Evolutionary conservation across 2,329 filamentous ascomycete species (phyloP).

Genomic region (Stachybotrys elegans): DNA sequence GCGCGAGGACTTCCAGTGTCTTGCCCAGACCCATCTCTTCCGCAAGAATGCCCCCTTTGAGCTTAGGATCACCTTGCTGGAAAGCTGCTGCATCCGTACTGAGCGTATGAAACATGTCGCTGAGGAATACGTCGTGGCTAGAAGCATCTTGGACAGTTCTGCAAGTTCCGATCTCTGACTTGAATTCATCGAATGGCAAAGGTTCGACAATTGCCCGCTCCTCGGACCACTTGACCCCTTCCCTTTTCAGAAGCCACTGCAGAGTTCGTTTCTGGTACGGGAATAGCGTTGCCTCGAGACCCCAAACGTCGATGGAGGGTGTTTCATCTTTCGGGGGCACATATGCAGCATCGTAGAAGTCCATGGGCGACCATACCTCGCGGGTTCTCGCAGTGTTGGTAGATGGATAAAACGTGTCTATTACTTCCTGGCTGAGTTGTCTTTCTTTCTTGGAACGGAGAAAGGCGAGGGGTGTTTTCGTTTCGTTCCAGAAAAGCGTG

Average conservation of each 20-base stretch:
- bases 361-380: constrained; percentile 38
- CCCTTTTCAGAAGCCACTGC: constrained; percentile 63
- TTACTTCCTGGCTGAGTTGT: constrained; percentile 25
- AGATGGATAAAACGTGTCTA: constrained; percentile 29
- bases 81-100: constrained; percentile 44
- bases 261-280: constrained; percentile 69
- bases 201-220: constrained; percentile 12
- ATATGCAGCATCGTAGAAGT: constrained; percentile 67
- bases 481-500: constrained; percentile 38
- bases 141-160: constrained; percentile 25
- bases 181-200: constrained; percentile 5
- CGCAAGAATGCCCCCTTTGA: constrained; percentile 62
- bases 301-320: constrained; percentile 34
- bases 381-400: not conserved
- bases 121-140: constrained; percentile 46
- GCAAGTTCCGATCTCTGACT: constrained; percentile 20
- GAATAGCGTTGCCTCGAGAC: constrained; percentile 50
- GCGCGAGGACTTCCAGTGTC: constrained; percentile 68
- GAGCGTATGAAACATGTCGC: constrained; percentile 57
- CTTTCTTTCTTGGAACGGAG: constrained; percentile 25
- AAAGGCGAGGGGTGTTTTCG: constrained; percentile 21
- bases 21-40: constrained; percentile 85
- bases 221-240: constrained; percentile 50
- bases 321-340: constrained; percentile 47
- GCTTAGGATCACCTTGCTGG: constrained; percentile 28